Base-by-base conservation (phyloP, 2,329 filamentous ascomycete species). In the Cladosporium cucumerinum region DNA sequence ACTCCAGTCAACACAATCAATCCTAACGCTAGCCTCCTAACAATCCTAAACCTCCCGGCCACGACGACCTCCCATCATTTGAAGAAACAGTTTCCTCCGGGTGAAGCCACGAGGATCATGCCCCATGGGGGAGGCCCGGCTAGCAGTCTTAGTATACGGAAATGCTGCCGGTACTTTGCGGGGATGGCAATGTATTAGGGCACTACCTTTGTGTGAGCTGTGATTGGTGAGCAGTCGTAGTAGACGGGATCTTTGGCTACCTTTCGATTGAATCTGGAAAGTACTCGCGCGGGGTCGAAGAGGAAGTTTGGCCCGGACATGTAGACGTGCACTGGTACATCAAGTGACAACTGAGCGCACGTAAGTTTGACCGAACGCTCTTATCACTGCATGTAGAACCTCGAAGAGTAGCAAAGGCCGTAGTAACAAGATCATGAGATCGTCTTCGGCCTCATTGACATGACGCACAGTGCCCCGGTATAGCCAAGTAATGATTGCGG, bases 81-180 rank as follows among this genome's bases (percentile, higher is more conserved):
- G n/a, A 57, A 39, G 32, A 18, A 57, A 57, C 54, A 57, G 54
- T 57, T 57, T 34, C 18, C 23, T 39, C 54, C 54, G 54, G 6
- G 30, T 12, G 21, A 54, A n/a, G 32, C 11, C 54, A 57, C 54
- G n/a, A 57, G 28, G 18, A 57, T 39, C 30, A 14, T 18, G 32
- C 54, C 54, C 54, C 54, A 39, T 39, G 54, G 54, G 54, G 54
- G 21, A 25, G 28, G 32, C 28, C 18, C 12, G 51, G 12, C 51
- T 54, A 54, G 18, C 28, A 55, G 8, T 28, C 4, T 18, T 55
- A 55, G 28, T 57, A 10, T 21, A n/a, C 54, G 54, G 54, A 34
- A 52, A 4, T 10, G 16, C 26, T 57, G 54, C 54, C 54, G 30
- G 54, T 39, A 10, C 32, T 11, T 39, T 36, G 54, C 54, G 54